These are phyloP conservation scores for Thalassiosira mediterranea DNA, from an alignment of 352 stramenopile species.

Conservation along the genomic window DNA sequence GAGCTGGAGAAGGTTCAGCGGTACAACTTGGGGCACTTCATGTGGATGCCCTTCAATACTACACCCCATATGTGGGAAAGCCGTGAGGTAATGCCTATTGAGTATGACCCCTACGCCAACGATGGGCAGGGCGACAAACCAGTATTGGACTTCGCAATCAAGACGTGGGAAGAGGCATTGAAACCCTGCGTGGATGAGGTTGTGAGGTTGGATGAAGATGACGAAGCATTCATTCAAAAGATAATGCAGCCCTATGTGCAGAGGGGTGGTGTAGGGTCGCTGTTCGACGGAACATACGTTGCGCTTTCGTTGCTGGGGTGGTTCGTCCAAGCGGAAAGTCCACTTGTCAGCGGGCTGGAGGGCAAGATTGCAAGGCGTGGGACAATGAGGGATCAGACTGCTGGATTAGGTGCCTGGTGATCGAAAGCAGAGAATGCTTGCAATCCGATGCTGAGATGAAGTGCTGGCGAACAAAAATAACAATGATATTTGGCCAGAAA, in stretches of 20 bases:
- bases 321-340: slow-evolving; percentile 9
- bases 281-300: slow-evolving; percentile 42
- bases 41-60: slow-evolving; percentile 40
- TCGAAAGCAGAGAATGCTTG: slow-evolving; percentile 8
- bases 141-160: slow-evolving; percentile 16
- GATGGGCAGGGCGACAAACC: slow-evolving; percentile 9
- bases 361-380: slow-evolving; percentile 1
- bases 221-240: slow-evolving; percentile 27
- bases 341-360: slow-evolving; percentile 8
- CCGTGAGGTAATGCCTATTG: slow-evolving; percentile 10
- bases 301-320: slow-evolving; percentile 12
- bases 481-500: too few species aligned
- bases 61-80: slow-evolving; percentile 23
- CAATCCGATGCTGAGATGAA: too few species aligned
- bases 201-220: slow-evolving; percentile 27
- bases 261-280: slow-evolving; percentile 7
- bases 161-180: slow-evolving; percentile 18
- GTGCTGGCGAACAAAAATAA: too few species aligned
- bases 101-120: slow-evolving; percentile 19
- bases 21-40: slow-evolving; percentile 11
- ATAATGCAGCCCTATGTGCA: slow-evolving; percentile 24
- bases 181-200: slow-evolving; percentile 34
- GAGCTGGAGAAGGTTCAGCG: slow-evolving; percentile 10
- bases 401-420: slow-evolving; percentile 1
- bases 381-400: slow-evolving; percentile 7